Conservation (phyloP, 768 basidiomycete genomes). For the Leccinum pellstonianum region DNA sequence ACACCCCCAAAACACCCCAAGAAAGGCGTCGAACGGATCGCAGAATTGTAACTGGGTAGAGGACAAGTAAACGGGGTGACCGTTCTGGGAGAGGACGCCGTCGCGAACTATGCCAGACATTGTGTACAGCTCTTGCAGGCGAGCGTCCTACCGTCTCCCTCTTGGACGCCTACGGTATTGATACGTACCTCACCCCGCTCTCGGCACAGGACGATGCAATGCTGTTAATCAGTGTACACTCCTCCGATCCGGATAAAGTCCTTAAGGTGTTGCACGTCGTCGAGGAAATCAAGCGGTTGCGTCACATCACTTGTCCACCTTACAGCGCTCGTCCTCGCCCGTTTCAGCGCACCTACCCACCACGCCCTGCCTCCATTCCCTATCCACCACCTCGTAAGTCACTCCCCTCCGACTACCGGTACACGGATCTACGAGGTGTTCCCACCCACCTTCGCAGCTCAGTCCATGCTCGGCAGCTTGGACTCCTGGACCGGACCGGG, state of each 20-base stretch:
- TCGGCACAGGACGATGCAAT: constrained; percentile 67
- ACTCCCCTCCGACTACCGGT: too few species aligned
- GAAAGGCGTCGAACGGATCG: constrained; percentile 65
- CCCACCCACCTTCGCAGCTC: too few species aligned
- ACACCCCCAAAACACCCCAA: constrained; percentile 64
- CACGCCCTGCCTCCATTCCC: too few species aligned
- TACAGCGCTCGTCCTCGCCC: too few species aligned
- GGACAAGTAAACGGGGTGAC: constrained; percentile 77
- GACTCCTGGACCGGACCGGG: too few species aligned
- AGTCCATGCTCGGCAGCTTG: too few species aligned
- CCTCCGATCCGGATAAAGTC: constrained; percentile 60
- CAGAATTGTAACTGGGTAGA: constrained; percentile 63
- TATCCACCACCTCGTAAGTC: too few species aligned
- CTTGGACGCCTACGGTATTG: not conserved
- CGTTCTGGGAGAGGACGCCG: constrained; percentile 60
- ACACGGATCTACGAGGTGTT: too few species aligned
- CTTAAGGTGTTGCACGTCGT: constrained; percentile 80
- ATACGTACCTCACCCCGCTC: not conserved
- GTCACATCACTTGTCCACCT: constrained; percentile 41
- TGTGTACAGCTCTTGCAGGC: constrained; percentile 61
- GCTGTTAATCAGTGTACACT: constrained; percentile 74
- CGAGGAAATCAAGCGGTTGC: constrained; percentile 74
- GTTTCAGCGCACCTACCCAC: too few species aligned
- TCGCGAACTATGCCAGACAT: constrained; percentile 68
- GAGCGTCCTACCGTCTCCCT: constrained; percentile 25